Evolutionary conservation across 1,284 basidiomycete genomes (phyloP).

Genomic region (Termitomyces sp.): DNA sequence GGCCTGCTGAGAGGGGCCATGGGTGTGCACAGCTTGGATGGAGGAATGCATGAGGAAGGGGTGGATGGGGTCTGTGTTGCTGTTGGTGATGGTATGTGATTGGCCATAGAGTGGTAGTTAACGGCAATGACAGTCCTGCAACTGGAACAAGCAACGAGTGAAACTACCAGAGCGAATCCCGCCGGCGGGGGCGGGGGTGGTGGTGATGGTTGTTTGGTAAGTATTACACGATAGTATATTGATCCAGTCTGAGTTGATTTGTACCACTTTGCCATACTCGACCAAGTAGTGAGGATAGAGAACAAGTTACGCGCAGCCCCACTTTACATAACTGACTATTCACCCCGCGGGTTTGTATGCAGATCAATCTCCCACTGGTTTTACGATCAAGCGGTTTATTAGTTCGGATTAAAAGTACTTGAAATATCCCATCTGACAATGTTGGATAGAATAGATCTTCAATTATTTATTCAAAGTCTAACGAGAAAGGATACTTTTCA

Average conservation of each 20-base stretch:
- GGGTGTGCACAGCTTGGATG: no score
- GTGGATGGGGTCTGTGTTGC: no score
- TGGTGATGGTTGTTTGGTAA: conserved; percentile 92
- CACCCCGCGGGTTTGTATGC: conserved; percentile 43
- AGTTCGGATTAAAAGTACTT: neutral
- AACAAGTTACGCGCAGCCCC: neutral
- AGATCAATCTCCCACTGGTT: conserved; percentile 78
- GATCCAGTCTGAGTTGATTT: conserved; percentile 93
- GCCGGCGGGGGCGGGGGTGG: no score
- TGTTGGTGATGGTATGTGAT: no score
- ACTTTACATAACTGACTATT: conserved; percentile 20
- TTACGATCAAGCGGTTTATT: conserved; percentile 23
- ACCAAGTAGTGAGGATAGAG: conserved; percentile 27
- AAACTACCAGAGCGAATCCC: no score
- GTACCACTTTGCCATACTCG: conserved; percentile 71
- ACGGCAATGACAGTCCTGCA: no score
- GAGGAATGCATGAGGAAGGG: no score
- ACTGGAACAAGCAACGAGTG: no score
- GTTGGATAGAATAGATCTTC: neutral
- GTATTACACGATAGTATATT: conserved; percentile 90
- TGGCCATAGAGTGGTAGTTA: no score
- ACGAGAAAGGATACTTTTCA: conserved; percentile 6
- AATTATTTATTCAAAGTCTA: neutral
- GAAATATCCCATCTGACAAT: neutral
- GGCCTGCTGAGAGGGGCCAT: no score